Conservation (phyloP, 129 eudicot genomes). For the Smallanthus sonchifolius region DNA sequence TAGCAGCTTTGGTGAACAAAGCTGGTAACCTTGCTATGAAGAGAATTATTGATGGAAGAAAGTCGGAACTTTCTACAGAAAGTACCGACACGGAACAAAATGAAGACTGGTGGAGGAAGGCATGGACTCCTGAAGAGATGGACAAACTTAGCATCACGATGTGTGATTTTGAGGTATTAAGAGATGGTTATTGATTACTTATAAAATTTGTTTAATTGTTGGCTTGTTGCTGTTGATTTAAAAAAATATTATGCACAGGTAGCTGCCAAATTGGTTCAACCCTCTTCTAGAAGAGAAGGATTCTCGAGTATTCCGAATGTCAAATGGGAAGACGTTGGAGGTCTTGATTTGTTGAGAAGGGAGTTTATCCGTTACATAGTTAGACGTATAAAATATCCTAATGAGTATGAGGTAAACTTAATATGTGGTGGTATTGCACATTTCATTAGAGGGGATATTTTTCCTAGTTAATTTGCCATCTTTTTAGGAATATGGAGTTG, state of each 20-base stretch:
- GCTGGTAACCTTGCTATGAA: slow-evolving; percentile 73
- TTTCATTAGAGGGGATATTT: background rate
- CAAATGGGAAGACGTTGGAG: slow-evolving; percentile 94
- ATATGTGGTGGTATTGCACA: background rate
- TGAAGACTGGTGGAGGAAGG: slow-evolving; percentile 67
- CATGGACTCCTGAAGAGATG: slow-evolving; percentile 72
- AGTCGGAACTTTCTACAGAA: slow-evolving; percentile 34
- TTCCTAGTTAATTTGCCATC: background rate
- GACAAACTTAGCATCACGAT: slow-evolving; percentile 63
- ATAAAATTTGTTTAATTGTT: background rate
- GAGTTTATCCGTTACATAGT: slow-evolving; percentile 69
- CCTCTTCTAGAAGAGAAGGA: slow-evolving; percentile 90
- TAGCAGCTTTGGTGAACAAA: slow-evolving; percentile 60
- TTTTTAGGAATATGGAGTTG: slow-evolving; percentile 58
- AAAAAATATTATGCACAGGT: slow-evolving; percentile 30
- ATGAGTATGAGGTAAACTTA: slow-evolving; percentile 50
- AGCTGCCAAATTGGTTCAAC: slow-evolving; percentile 59
- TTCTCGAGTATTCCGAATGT: slow-evolving; percentile 74
- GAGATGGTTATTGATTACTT: background rate
- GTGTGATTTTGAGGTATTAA: slow-evolving; percentile 59
- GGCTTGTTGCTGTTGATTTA: background rate
- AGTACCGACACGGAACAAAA: slow-evolving; percentile 16
- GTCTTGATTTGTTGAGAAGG: slow-evolving; percentile 58
- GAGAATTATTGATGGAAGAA: slow-evolving; percentile 61
- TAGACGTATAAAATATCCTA: slow-evolving; percentile 69